These are phyloP conservation scores for Diplodia mutila DNA, from an alignment of 2,329 filamentous ascomycete genomes.

Conservation along the genomic window DNA sequence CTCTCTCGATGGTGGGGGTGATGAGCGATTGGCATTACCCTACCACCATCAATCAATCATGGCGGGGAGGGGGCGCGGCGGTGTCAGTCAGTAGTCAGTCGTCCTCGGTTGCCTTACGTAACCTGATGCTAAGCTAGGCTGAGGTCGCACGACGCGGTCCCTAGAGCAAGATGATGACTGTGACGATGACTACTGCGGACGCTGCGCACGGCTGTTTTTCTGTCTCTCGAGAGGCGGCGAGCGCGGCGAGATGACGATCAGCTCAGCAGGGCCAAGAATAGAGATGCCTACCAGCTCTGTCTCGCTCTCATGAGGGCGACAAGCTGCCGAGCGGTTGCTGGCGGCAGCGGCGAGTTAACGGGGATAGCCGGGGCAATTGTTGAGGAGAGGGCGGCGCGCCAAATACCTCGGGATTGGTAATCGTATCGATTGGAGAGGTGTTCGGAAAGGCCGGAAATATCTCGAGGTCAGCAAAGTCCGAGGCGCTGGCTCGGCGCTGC, in stretches of 20 bases:
- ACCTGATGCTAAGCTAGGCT: slow-evolving; percentile 1
- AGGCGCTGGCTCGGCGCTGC: not conserved
- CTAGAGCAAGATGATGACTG: not conserved
- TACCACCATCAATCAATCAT: not conserved
- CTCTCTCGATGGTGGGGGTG: not conserved
- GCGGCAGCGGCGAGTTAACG: not conserved
- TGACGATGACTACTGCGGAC: not conserved
- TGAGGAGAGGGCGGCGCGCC: not conserved
- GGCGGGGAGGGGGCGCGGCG: not conserved
- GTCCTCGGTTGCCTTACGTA: slow-evolving; percentile 10
- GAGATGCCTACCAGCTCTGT: not conserved
- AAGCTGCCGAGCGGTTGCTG: not conserved
- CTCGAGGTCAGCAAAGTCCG: slow-evolving; percentile 17
- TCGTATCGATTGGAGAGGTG: slow-evolving; percentile 12
- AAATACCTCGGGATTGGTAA: slow-evolving; percentile 10
- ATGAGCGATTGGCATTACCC: too few relatives aligned
- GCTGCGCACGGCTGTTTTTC: not conserved
- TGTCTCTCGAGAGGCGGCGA: not conserved
- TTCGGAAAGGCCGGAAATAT: slow-evolving; percentile 17
- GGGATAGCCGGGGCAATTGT: not conserved
- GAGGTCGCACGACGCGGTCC: slow-evolving; percentile 5
- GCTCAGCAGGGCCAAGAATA: slow-evolving; percentile 16
- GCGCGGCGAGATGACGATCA: not conserved
- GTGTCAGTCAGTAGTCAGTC: not conserved
- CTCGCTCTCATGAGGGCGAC: too few relatives aligned